These are phyloP conservation scores for Lignosus rhinocerotis DNA, from an alignment of 1,284 basidiomycete genomes.

Conservation along the genomic window DNA sequence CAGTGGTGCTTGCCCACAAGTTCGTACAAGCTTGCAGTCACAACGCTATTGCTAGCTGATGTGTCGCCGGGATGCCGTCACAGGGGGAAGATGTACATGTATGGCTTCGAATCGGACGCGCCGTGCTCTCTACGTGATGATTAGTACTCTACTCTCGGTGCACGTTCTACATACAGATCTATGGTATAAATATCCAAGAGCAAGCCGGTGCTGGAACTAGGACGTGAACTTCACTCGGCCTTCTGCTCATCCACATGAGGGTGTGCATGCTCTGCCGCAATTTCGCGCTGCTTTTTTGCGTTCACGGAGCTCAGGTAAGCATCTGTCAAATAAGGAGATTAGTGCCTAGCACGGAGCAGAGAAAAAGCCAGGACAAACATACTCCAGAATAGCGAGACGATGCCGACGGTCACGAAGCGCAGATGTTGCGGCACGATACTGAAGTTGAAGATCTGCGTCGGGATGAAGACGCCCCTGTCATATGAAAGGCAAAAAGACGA, in stretches of 20 bases:
- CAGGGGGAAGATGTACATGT: no score
- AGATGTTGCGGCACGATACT: slow-evolving; percentile 76
- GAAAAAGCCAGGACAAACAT: slow-evolving; percentile 32
- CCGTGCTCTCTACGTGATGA: no score
- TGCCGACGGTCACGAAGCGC: slow-evolving; percentile 75
- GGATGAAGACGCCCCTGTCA: slow-evolving; percentile 72
- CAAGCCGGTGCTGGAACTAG: no score
- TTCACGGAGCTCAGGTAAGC: slow-evolving; percentile 51
- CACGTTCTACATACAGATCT: no score
- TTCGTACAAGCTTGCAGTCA: no score
- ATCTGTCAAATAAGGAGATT: slow-evolving; percentile 32
- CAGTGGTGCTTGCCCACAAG: no score
- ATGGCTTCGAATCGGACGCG: no score
- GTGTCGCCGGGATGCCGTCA: no score
- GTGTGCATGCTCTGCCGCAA: neutral
- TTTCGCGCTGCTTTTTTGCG: slow-evolving; percentile 27
- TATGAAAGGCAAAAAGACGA: neutral
- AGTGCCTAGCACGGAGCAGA: slow-evolving; percentile 17
- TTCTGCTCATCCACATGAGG: slow-evolving; percentile 5
- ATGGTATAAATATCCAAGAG: no score
- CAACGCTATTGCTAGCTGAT: no score
- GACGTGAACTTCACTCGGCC: neutral
- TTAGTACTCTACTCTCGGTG: no score
- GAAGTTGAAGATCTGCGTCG: slow-evolving; percentile 84
- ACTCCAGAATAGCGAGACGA: slow-evolving; percentile 89